A percentile compares a stretch with the other conserved stretches of the same genome.
Conservation (phyloP, 768 basidiomycete species). For the Leccinellum luteum region DNA sequence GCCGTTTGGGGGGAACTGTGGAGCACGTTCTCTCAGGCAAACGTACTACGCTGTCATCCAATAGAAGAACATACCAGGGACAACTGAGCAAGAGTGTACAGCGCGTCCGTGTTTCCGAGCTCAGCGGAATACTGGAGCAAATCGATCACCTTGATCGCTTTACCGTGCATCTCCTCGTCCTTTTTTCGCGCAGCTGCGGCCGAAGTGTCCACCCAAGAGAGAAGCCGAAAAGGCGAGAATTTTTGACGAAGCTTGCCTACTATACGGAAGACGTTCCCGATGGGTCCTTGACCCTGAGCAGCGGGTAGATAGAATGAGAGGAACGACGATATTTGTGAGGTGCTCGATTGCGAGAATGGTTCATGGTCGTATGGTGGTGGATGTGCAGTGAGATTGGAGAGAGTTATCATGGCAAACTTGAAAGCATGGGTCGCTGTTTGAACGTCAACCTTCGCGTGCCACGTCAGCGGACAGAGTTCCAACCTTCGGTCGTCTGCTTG, state of each 20-base stretch:
- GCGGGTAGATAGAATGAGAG: constrained; percentile 68
- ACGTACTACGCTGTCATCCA: neutral
- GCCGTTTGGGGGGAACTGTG: constrained; percentile 69
- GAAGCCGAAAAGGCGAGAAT: constrained; percentile 45
- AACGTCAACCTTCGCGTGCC: constrained; percentile 1
- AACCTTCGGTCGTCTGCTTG: constrained; percentile 55
- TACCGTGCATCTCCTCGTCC: constrained; percentile 65
- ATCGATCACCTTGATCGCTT: constrained; percentile 80
- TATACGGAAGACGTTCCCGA: constrained; percentile 70
- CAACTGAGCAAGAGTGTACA: constrained; percentile 64
- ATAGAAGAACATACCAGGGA: constrained; percentile 53
- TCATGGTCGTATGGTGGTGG: constrained; percentile 57
- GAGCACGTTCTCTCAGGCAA: neutral
- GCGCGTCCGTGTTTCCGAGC: constrained; percentile 70
- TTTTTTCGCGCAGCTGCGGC: constrained; percentile 45
- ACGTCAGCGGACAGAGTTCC: neutral
- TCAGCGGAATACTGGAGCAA: constrained; percentile 79
- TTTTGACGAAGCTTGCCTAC: constrained; percentile 62
- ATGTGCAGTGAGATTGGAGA: constrained; percentile 61
- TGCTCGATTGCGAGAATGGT: constrained; percentile 35
- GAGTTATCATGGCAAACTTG: constrained; percentile 67
- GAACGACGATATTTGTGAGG: constrained; percentile 47
- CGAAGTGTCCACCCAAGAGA: constrained; percentile 42
- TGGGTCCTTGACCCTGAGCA: constrained; percentile 72
- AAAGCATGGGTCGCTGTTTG: constrained; percentile 66